Percentiles rank a stretch among this genome's conserved stretches.
phyloP scores from a whole-genome alignment of 2,329 filamentous ascomycete species.

The Aspergillus nomiae region DNA sequence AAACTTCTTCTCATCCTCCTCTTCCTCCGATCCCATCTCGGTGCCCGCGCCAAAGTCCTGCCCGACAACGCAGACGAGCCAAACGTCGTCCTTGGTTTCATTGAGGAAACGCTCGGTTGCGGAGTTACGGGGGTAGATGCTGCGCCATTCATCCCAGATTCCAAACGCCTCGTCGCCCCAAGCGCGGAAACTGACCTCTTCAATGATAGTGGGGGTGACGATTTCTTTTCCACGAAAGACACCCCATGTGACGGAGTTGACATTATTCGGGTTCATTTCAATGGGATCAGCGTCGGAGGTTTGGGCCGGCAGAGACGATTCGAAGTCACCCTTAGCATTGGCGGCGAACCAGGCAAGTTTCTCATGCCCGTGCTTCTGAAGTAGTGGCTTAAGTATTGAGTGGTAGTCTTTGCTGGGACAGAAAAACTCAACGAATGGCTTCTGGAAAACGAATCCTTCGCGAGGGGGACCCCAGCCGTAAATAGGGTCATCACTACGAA shows the following conservation, averaged over 20 bases:
- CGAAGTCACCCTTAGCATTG: slow-evolving; percentile 76
- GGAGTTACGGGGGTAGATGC: slow-evolving; percentile 77
- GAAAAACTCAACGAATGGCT: slow-evolving; percentile 98
- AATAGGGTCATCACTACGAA: slow-evolving; percentile 71
- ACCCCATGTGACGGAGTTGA: slow-evolving; percentile 96
- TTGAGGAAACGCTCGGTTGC: slow-evolving; percentile 72
- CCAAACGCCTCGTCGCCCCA: slow-evolving; percentile 96
- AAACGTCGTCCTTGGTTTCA: slow-evolving; percentile 67
- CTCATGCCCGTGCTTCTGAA: slow-evolving; percentile 62
- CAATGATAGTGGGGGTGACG: slow-evolving; percentile 93
- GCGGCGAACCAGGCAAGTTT: slow-evolving; percentile 85
- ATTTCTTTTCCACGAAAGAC: slow-evolving; percentile 96
- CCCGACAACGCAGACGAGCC: slow-evolving; percentile 75
- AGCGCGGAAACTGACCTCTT: slow-evolving; percentile 88
- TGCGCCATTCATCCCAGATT: slow-evolving; percentile 92
- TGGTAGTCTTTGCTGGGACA: slow-evolving; percentile 73
- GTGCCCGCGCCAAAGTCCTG: slow-evolving; percentile 49
- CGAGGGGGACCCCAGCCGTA: slow-evolving; percentile 93
- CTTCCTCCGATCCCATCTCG: slow-evolving; percentile 38
- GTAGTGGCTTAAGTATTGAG: slow-evolving; percentile 60
- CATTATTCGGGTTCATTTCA: slow-evolving; percentile 53
- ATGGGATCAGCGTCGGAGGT: slow-evolving; percentile 35
- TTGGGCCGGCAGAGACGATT: slow-evolving; percentile 54
- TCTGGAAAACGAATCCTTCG: slow-evolving; percentile 92
- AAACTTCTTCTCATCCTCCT: slow-evolving; percentile 41